phyloP scores from a whole-genome alignment of 75 land plant species.

The Pinus albicaulis region DNA sequence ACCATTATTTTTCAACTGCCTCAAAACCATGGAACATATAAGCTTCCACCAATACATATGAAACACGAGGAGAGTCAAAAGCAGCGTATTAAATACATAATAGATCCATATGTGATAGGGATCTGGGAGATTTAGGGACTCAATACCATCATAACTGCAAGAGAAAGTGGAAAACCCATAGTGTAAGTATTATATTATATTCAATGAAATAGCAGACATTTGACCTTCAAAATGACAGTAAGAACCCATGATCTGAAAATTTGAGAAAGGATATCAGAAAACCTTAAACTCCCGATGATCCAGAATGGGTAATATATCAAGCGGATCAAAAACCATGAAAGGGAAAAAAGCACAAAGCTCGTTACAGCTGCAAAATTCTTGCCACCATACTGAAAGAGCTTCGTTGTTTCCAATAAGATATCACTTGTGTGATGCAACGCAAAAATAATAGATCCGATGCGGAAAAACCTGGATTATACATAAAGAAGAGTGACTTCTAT shows the following conservation, averaged over 20 bases:
- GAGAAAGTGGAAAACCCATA: neutral
- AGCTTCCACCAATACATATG: conserved; percentile 89
- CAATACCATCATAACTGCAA: conserved; percentile 54
- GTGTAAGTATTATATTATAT: no score
- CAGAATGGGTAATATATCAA: conserved; percentile 84
- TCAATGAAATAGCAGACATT: no score
- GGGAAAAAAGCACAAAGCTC: conserved; percentile 75
- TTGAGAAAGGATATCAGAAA: neutral
- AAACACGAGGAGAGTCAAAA: conserved; percentile 66
- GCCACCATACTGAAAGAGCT: conserved; percentile 83
- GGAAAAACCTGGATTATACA: conserved; percentile 65
- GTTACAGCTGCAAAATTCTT: conserved; percentile 84
- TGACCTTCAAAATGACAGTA: no score
- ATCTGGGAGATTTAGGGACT: conserved; percentile 33
- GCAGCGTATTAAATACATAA: conserved; percentile 74
- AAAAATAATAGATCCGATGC: conserved; percentile 81
- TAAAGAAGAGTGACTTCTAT: no score
- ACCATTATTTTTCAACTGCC: conserved; percentile 77
- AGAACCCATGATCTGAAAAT: no score
- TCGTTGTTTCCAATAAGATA: conserved; percentile 91
- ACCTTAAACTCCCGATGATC: conserved; percentile 83
- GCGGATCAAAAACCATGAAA: conserved; percentile 82
- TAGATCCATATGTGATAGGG: conserved; percentile 39
- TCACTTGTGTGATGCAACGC: conserved; percentile 97
- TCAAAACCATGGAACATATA: conserved; percentile 65